These are phyloP conservation scores for Scedosporium boydii DNA, from an alignment of 2,329 filamentous ascomycete species.

Conservation along the genomic window DNA sequence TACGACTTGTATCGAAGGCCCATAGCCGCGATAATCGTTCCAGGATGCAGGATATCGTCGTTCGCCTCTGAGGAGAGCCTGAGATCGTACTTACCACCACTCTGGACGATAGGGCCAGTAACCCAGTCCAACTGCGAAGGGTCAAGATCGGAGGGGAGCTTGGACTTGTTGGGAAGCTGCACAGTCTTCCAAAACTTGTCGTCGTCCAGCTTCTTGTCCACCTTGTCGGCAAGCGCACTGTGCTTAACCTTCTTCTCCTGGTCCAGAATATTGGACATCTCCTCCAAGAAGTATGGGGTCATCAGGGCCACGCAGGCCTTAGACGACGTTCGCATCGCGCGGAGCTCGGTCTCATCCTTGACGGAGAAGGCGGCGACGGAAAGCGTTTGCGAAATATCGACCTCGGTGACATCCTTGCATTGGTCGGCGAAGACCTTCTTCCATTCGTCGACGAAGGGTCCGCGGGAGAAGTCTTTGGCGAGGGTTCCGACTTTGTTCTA, in stretches of 20 bases:
- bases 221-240: conserved; percentile 72
- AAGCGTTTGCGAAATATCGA: conserved; percentile 74
- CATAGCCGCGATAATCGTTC: conserved; percentile 86
- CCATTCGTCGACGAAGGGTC: conserved; percentile 95
- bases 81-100: conserved; percentile 89
- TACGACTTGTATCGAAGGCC: conserved; percentile 95
- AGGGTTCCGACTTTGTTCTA: conserved; percentile 86
- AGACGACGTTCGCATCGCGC: conserved; percentile 87
- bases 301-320: conserved; percentile 90
- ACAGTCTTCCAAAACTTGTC: conserved; percentile 83
- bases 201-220: conserved; percentile 87
- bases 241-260: conserved; percentile 97
- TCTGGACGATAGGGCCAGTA: conserved; percentile 83
- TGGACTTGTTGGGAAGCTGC: conserved; percentile 58
- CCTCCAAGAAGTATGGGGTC: conserved; percentile 94
- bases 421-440: conserved; percentile 70
- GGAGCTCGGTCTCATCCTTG: conserved; percentile 91
- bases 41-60: conserved; percentile 74
- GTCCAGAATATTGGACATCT: conserved; percentile 94
- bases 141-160: conserved; percentile 81
- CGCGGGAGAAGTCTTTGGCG: conserved; percentile 72
- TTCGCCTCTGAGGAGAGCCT: conserved; percentile 71
- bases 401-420: conserved; percentile 78
- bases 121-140: conserved; percentile 87
- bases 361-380: conserved; percentile 78